Percentiles rank a stretch among this genome's conserved stretches.
phyloP scores from a whole-genome alignment of 2,329 filamentous ascomycete species.

The Aureobasidium sp. region DNA sequence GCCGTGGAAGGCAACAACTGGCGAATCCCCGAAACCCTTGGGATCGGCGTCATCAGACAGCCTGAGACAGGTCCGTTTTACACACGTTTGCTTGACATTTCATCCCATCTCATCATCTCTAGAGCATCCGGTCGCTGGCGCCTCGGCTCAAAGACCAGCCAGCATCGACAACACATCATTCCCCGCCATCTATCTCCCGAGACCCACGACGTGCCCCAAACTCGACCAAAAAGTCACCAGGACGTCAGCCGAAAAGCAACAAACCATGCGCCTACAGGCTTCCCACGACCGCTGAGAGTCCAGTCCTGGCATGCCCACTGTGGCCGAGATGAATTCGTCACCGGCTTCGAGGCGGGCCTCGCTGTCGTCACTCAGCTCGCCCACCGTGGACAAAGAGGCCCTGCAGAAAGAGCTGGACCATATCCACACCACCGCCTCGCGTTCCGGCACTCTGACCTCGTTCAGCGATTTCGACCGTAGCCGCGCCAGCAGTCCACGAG shows the following conservation, averaged over 20 bases:
- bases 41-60: neutral
- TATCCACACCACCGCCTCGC: constrained; percentile 84
- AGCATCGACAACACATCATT: too few species aligned
- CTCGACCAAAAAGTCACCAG: neutral
- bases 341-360: constrained; percentile 32
- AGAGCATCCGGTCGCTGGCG: too few species aligned
- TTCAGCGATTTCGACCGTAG: constrained; percentile 94
- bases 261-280: constrained; percentile 7
- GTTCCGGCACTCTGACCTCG: constrained; percentile 75
- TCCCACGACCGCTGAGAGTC: constrained; percentile 25
- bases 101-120: too few species aligned
- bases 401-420: constrained; percentile 72
- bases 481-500: constrained; percentile 15
- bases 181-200: too few species aligned
- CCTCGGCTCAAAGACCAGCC: too few species aligned
- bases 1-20: neutral
- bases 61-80: too few species aligned
- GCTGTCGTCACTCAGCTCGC: constrained; percentile 33
- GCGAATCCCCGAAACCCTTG: neutral
- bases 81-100: too few species aligned
- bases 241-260: neutral
- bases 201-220: too few species aligned
- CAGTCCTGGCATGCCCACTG: constrained; percentile 22
- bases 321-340: constrained; percentile 27
- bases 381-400: constrained; percentile 59